Percentiles rank a stretch among this genome's conserved stretches.
These are phyloP conservation scores for Pisolithus microcarpus DNA, from an alignment of 768 basidiomycete species.

Conservation along the genomic window DNA sequence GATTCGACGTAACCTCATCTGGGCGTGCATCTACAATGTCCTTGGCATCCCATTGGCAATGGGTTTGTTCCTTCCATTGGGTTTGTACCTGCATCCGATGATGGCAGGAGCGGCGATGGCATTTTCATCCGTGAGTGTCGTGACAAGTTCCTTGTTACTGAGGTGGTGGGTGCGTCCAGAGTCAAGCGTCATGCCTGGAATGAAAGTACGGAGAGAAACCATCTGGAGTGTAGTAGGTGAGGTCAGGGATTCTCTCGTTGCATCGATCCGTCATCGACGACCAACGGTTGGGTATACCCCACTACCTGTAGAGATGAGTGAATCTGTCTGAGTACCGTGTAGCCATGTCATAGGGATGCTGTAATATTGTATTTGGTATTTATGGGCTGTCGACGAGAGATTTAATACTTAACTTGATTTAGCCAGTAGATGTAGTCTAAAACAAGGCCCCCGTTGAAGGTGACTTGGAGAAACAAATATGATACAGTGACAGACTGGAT, in stretches of 20 bases:
- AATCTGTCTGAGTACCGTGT: conserved; percentile 20
- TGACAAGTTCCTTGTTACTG: conserved; percentile 80
- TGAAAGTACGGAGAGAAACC: conserved; percentile 30
- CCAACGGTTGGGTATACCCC: conserved; percentile 55
- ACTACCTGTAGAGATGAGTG: conserved; percentile 61
- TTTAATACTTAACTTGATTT: too few species aligned
- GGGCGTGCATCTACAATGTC: conserved; percentile 94
- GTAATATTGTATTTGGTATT: neutral
- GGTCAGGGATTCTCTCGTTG: conserved; percentile 42
- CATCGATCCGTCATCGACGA: conserved; percentile 32
- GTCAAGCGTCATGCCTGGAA: conserved; percentile 65
- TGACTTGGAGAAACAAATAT: too few species aligned
- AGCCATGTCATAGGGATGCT: neutral
- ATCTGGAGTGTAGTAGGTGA: conserved; percentile 35
- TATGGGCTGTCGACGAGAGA: too few species aligned
- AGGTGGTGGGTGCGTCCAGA: conserved; percentile 75
- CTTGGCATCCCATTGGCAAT: conserved; percentile 95
- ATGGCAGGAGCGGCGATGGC: conserved; percentile 99
- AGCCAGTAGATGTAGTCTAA: too few species aligned
- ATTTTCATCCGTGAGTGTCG: conserved; percentile 93
- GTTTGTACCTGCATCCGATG: conserved; percentile 94
- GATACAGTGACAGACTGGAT: too few species aligned
- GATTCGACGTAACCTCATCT: conserved; percentile 88
- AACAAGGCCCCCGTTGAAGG: too few species aligned
- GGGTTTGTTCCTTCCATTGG: conserved; percentile 91